Evolutionary conservation across 352 stramenopile genomes (phyloP).

Genomic region (Phytophthora litchii): DNA sequence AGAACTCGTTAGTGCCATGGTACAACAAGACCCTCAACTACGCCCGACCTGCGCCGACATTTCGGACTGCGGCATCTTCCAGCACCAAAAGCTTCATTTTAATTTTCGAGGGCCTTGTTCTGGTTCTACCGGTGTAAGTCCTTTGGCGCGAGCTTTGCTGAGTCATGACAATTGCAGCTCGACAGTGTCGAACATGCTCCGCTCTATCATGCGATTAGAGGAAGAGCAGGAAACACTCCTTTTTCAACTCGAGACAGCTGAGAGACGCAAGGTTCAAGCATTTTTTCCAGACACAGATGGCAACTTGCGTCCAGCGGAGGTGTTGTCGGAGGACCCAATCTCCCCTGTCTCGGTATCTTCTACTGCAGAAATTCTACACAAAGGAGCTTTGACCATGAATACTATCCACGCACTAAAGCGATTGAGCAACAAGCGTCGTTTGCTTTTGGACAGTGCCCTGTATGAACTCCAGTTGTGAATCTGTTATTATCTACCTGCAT

Average conservation of each 20-base stretch:
- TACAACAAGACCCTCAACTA: constrained; percentile 42
- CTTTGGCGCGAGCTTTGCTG: constrained; percentile 7
- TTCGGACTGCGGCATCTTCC: constrained; percentile 32
- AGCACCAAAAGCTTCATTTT: constrained; percentile 31
- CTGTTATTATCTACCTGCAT: not conserved
- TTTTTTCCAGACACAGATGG: constrained; percentile 5
- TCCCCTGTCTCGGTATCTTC: constrained; percentile 1
- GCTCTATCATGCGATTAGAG: constrained; percentile 27
- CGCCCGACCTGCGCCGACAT: constrained; percentile 62
- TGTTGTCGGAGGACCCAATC: constrained; percentile 2
- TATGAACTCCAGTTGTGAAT: constrained; percentile 30
- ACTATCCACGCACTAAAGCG: constrained; percentile 29
- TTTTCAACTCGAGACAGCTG: constrained; percentile 12
- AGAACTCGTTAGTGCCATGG: constrained; percentile 54
- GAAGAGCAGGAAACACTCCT: constrained; percentile 29
- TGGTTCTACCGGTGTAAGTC: constrained; percentile 7
- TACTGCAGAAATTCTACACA: constrained; percentile 6
- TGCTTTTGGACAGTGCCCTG: constrained; percentile 31
- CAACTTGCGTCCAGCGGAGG: constrained; percentile 19
- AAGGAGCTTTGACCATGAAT: constrained; percentile 5
- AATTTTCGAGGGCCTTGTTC: constrained; percentile 8
- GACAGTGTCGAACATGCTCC: constrained; percentile 29
- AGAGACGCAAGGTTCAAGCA: constrained; percentile 6
- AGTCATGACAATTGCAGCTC: constrained; percentile 17
- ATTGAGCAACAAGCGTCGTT: constrained; percentile 22